These are phyloP conservation scores for Eucalyptus regnans DNA, from an alignment of 345 rosid genomes.

Conservation along the genomic window DNA sequence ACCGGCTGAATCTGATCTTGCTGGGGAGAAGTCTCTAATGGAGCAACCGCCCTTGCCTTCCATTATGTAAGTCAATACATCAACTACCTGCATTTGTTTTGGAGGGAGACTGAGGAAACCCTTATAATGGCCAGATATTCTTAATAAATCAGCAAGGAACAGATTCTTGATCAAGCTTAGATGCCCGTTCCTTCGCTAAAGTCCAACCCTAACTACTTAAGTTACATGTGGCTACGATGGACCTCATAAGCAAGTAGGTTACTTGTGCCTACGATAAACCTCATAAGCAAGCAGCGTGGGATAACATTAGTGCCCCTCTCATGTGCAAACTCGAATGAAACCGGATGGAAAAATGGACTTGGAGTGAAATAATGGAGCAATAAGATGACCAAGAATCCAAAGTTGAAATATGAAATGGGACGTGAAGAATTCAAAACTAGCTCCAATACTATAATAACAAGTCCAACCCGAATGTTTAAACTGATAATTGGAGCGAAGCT, in stretches of 20 bases:
- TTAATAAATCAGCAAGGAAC: neutral
- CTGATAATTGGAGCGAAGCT: neutral
- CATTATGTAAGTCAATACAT: slow-evolving; percentile 20
- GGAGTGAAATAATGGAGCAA: neutral
- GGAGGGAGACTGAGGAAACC: neutral
- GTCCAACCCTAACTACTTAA: neutral
- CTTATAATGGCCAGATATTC: neutral
- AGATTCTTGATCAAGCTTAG: neutral
- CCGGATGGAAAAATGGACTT: neutral
- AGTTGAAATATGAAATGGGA: neutral
- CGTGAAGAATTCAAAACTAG: neutral
- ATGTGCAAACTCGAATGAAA: neutral
- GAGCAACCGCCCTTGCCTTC: slow-evolving; percentile 5
- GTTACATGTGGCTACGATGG: neutral
- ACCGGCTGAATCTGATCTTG: slow-evolving; percentile 16
- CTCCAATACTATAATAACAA: neutral
- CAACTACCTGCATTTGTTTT: slow-evolving; percentile 29
- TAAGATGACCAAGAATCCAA: neutral
- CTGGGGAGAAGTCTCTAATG: slow-evolving; percentile 22
- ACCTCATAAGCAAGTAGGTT: neutral
- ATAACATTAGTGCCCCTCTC: neutral
- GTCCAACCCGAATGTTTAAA: neutral
- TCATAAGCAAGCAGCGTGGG: neutral
- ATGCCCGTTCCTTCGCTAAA: neutral
- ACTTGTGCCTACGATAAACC: neutral